Conservation (phyloP, 2,329 filamentous ascomycete genomes). For the Ceratocystis albifundus region DNA sequence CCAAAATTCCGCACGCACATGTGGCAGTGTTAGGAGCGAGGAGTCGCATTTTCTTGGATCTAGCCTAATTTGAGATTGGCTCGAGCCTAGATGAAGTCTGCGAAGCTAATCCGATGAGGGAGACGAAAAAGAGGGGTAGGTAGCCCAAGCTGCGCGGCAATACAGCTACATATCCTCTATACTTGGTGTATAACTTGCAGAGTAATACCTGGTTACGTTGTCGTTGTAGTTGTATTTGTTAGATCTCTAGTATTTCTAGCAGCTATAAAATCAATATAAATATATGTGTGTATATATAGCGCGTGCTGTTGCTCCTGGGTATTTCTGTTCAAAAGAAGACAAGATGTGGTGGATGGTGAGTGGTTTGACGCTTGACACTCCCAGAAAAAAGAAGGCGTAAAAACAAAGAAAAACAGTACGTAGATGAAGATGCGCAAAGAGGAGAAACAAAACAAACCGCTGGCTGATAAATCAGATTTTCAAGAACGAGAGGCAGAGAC, state of each 20-base stretch:
- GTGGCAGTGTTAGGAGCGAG: too few species aligned
- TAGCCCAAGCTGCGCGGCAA: too few species aligned
- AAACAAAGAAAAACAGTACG: background rate
- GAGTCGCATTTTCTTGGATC: too few species aligned
- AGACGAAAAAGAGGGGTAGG: too few species aligned
- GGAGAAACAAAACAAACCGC: background rate
- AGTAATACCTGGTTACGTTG: background rate
- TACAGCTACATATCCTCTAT: too few species aligned
- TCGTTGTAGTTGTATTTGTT: background rate
- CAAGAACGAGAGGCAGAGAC: background rate
- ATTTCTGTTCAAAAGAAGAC: conserved; percentile 2
- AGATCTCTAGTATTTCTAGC: background rate
- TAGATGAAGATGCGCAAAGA: background rate
- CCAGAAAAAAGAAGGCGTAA: background rate
- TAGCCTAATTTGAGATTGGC: too few species aligned
- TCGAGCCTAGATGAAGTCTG: too few species aligned
- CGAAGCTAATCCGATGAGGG: too few species aligned
- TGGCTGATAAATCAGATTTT: background rate
- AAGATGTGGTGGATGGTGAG: too few species aligned
- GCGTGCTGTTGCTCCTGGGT: conserved; percentile 6
- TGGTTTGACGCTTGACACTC: conserved; percentile 2
- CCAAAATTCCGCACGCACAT: too few species aligned
- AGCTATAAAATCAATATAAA: background rate
- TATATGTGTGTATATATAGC: background rate
- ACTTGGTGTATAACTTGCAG: background rate